Conservation (phyloP, 441 rosid genomes). For the Metrosideros polymorpha region DNA sequence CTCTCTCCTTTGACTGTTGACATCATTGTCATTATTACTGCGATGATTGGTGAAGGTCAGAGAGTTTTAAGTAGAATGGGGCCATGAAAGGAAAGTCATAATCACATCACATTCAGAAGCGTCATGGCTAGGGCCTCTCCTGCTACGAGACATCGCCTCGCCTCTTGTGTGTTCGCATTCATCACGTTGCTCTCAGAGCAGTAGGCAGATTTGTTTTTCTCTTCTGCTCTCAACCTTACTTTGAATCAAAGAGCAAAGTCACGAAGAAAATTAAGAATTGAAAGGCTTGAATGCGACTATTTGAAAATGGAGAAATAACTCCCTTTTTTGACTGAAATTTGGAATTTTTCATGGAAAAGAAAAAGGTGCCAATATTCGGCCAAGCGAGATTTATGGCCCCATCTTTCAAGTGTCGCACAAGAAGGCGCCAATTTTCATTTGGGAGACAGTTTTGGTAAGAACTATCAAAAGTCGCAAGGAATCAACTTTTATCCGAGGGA, state of each 20-base stretch:
- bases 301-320: background rate
- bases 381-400: background rate
- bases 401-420: background rate
- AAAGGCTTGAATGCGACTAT: background rate
- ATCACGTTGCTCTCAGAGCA: background rate
- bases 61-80: background rate
- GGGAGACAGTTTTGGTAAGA: background rate
- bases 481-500: background rate
- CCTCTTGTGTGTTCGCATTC: background rate
- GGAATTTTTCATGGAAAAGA: background rate
- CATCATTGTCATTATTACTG: background rate
- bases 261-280: background rate
- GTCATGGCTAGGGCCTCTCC: background rate
- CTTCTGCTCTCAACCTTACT: background rate
- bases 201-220: background rate
- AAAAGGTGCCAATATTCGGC: background rate
- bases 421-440: background rate
- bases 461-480: background rate
- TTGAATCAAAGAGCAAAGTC: background rate
- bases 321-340: background rate
- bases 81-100: background rate
- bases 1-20: background rate
- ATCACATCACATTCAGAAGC: background rate
- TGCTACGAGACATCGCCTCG: background rate
- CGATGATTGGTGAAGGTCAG: background rate